Evolutionary conservation across 2,329 filamentous ascomycete genomes (phyloP).

Genomic region (Graphilbum fragrans): DNA sequence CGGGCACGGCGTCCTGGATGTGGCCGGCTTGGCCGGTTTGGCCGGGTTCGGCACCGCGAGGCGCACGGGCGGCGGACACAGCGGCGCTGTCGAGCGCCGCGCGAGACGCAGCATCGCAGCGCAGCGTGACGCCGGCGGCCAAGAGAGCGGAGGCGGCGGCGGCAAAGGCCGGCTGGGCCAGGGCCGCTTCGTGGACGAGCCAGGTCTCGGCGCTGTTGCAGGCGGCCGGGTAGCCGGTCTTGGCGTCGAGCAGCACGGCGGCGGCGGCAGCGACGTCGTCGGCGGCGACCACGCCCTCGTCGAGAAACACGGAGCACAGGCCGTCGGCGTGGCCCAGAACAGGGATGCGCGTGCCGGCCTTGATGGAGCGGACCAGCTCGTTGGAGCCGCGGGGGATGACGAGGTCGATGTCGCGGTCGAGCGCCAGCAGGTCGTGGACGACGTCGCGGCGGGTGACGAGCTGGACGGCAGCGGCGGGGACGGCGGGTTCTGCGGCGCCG

Average conservation of each 20-base stretch:
- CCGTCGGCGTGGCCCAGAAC: constrained; percentile 95
- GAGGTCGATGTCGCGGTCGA: constrained; percentile 83
- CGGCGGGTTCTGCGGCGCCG: constrained; percentile 66
- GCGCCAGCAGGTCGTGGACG: constrained; percentile 73
- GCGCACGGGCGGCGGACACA: constrained; percentile 10
- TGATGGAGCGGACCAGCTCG: constrained; percentile 81
- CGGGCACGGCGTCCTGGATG: constrained; percentile 52
- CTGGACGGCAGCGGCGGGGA: constrained; percentile 81
- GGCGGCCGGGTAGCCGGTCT: constrained; percentile 87
- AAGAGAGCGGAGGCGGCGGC: constrained; percentile 59
- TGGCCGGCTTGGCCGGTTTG: too few species aligned
- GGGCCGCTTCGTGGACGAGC: constrained; percentile 63
- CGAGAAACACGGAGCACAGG: constrained; percentile 77
- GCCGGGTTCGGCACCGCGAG: constrained; percentile 1
- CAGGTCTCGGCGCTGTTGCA: constrained; percentile 94
- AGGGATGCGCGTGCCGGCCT: constrained; percentile 82
- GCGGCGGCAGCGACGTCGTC: constrained; percentile 62
- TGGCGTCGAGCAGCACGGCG: constrained; percentile 76
- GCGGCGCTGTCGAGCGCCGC: constrained; percentile 27
- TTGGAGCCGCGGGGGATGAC: constrained; percentile 89
- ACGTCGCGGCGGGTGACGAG: constrained; percentile 88
- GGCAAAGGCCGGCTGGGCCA: constrained; percentile 53
- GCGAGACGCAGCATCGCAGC: constrained; percentile 63
- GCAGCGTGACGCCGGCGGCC: constrained; percentile 66
- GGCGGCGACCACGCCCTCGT: constrained; percentile 49